Percentiles rank a stretch among this genome's conserved stretches.
These are phyloP conservation scores for Claviceps fusiformis DNA, from an alignment of 2,329 filamentous ascomycete genomes.

Conservation along the genomic window DNA sequence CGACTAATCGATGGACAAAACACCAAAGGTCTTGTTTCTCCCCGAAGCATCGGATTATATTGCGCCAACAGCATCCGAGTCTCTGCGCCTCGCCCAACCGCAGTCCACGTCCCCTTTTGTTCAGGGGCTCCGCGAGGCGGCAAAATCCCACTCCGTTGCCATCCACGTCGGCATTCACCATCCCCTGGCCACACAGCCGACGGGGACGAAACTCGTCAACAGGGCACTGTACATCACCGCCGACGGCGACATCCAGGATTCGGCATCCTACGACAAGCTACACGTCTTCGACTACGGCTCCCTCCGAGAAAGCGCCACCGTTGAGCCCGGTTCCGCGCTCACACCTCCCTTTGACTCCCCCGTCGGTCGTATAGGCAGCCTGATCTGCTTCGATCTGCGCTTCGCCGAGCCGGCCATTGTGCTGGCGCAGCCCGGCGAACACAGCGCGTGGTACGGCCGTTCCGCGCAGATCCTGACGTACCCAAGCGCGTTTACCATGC, in stretches of 20 bases:
- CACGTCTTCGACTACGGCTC: constrained; percentile 68
- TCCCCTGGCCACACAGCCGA: constrained; percentile 22
- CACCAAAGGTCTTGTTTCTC: constrained; percentile 60
- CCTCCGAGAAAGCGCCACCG: constrained; percentile 40
- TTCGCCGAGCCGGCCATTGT: constrained; percentile 65
- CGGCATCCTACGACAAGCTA: constrained; percentile 63
- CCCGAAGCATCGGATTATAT: constrained; percentile 91
- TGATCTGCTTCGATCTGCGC: constrained; percentile 85
- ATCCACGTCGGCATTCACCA: constrained; percentile 86
- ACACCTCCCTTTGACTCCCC: constrained; percentile 57
- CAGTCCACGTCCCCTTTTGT: constrained; percentile 59
- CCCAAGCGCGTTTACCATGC: constrained; percentile 80
- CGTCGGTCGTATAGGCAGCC: constrained; percentile 61
- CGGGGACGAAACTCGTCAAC: constrained; percentile 29
- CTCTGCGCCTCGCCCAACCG: constrained; percentile 55
- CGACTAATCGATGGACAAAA: neutral
- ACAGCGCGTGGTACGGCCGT: constrained; percentile 13
- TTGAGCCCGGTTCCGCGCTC: constrained; percentile 53
- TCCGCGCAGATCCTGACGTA: constrained; percentile 68
- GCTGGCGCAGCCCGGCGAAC: constrained; percentile 33
- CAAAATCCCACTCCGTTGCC: constrained; percentile 51
- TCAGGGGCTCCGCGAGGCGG: constrained; percentile 55
- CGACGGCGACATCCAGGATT: constrained; percentile 26
- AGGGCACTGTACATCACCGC: constrained; percentile 37
- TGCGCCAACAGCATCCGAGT: constrained; percentile 51